Evolutionary conservation across 2,329 filamentous ascomycete species (phyloP).

Genomic region (Penicillium palitans): DNA sequence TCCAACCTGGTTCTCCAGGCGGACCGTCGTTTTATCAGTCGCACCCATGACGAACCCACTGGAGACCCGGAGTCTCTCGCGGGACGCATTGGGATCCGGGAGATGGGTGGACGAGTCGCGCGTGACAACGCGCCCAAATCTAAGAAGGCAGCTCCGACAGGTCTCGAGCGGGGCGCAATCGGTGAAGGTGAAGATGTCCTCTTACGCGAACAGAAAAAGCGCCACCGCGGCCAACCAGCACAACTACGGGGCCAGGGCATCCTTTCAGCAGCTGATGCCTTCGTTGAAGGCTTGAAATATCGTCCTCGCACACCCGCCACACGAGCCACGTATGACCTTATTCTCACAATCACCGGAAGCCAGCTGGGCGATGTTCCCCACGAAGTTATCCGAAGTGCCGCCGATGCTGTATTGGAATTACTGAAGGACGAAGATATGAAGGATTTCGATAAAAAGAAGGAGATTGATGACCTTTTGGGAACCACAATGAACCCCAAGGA

Average conservation of each 20-base stretch:
- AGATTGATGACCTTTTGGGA: conserved; percentile 92
- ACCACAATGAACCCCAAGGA: conserved; percentile 78
- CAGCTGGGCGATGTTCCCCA: conserved; percentile 91
- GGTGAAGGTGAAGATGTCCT: conserved; percentile 82
- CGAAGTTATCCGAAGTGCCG: conserved; percentile 87
- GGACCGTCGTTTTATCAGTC: conserved; percentile 91
- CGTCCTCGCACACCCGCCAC: conserved; percentile 88
- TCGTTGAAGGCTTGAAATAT: conserved; percentile 90
- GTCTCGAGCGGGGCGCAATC: conserved; percentile 72
- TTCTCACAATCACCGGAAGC: conserved; percentile 84
- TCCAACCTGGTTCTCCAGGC: conserved; percentile 99
- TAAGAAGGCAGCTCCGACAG: conserved; percentile 70
- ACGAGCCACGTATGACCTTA: conserved; percentile 88
- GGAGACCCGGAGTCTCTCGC: conserved; percentile 97
- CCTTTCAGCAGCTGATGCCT: conserved; percentile 76
- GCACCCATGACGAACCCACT: conserved; percentile 90
- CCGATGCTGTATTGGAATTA: conserved; percentile 85
- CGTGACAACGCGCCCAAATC: conserved; percentile 78
- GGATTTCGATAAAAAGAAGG: conserved; percentile 97
- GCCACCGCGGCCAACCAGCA: conserved; percentile 71
- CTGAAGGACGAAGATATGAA: conserved; percentile 95
- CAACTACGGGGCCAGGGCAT: conserved; percentile 74
- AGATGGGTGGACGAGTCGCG: conserved; percentile 86
- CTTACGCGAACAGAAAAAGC: conserved; percentile 80
- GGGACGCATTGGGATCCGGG: conserved; percentile 85